Conservation (phyloP, 306 rosid species). For the Astragalus glycyphyllos region DNA sequence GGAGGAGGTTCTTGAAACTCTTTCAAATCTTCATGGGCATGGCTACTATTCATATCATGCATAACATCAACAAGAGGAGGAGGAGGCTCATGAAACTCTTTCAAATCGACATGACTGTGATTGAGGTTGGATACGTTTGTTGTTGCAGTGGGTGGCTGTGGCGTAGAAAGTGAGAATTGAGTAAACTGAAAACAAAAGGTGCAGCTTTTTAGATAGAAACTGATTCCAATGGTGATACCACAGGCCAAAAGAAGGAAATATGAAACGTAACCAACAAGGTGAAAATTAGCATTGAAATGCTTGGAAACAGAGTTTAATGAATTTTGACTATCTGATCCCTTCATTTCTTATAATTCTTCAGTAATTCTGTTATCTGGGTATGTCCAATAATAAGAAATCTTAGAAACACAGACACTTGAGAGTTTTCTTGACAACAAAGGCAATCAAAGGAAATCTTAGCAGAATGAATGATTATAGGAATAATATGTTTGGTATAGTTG, state of each 20-base stretch:
- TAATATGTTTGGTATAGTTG: constrained; percentile 28
- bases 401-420: too few species aligned
- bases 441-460: background rate
- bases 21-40: too few species aligned
- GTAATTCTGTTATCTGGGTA: too few species aligned
- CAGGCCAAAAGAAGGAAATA: constrained; percentile 56
- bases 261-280: constrained; percentile 45
- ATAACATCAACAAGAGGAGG: too few species aligned
- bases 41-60: constrained; percentile 68
- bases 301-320: constrained; percentile 44
- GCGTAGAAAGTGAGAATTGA: constrained; percentile 49
- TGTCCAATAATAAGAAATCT: too few species aligned
- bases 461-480: background rate
- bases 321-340: constrained; percentile 35
- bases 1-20: too few species aligned
- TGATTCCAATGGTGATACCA: constrained; percentile 65
- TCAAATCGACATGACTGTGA: constrained; percentile 34
- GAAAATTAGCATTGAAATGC: constrained; percentile 37
- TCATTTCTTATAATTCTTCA: constrained; percentile 54
- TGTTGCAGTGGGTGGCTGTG: background rate
- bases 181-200: constrained; percentile 49
- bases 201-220: constrained; percentile 48
- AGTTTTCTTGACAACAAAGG: constrained; percentile 17
- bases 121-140: background rate
- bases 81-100: constrained; percentile 53